Base-by-base conservation (phyloP, 2,329 filamentous ascomycete genomes). In the Alternaria gaisen region DNA sequence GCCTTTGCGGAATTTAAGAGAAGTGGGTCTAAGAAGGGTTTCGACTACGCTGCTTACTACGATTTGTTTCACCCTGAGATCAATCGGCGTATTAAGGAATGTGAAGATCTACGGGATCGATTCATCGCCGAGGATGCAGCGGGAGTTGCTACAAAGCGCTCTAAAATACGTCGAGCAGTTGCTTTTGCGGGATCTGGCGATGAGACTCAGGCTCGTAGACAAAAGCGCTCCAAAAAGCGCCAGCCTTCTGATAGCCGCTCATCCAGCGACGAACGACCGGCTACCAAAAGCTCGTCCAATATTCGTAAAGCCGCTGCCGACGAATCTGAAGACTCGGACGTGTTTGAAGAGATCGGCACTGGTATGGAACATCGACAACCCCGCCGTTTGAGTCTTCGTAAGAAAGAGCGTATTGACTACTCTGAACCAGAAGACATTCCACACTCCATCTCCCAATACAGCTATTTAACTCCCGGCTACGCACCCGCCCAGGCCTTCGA, bases 371-470 rank as follows among this genome's bases (percentile, higher is more conserved):
- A 52, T 18, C 32, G 36, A 5, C 38, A 20, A 10, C 16, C 38
- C 16, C 40, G 32, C 11, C 62, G 62, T 38, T 53, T 28, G 9
- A 61, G 56, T 12, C 50, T 56, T 12, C 61, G 63, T 16, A 68
- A 66, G 36, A 66, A 60, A 20, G 56, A 47, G 16, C 65, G 60
- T 26, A 26, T 67, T 30, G 56, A 70, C 52, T 68, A 69, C 34
- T 41, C 54, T 7, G 53, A 64, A 2, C 38, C 32, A 9, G 20
- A 56, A 3, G 53, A 57, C 2, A 22, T 42, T 0, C 28, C 16
- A 4, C 26, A 41, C 9, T 16, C 12, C 20, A 14, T 36, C 12
- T 18, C 22, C 2, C 38, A 18, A 1, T 8, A 9, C 4, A n/a
- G 34, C 14, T 14, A 36, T 14, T 16, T 3, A 36, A 58, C 1